Percentiles rank a stretch among this genome's conserved stretches.
Evolutionary conservation across 352 stramenopile species (phyloP).

Genomic region (Globisporangium emineosum): DNA sequence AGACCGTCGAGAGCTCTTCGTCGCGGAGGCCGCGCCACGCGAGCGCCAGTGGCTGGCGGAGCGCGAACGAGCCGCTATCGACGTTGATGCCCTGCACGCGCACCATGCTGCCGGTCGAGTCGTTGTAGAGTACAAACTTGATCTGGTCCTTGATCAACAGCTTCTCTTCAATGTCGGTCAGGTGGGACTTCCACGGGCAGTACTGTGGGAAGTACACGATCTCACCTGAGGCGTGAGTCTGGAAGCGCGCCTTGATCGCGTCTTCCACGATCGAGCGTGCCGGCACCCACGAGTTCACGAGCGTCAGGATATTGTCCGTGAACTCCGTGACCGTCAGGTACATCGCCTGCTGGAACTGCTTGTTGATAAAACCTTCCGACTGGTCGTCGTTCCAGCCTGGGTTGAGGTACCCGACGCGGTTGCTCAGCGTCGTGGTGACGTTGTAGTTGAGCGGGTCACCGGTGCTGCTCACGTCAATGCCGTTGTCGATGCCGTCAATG

Average conservation of each 20-base stretch:
- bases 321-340: slow-evolving; percentile 95
- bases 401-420: slow-evolving; percentile 93
- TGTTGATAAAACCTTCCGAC: slow-evolving; percentile 73
- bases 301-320: slow-evolving; percentile 82
- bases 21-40: slow-evolving; percentile 95
- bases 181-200: slow-evolving; percentile 95
- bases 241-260: slow-evolving; percentile 82
- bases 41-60: slow-evolving; percentile 88
- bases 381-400: slow-evolving; percentile 95
- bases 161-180: slow-evolving; percentile 96
- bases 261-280: slow-evolving; percentile 92
- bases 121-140: slow-evolving; percentile 98
- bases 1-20: slow-evolving; percentile 82
- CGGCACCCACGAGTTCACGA: slow-evolving; percentile 94
- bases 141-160: slow-evolving; percentile 83
- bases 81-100: slow-evolving; percentile 95
- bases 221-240: slow-evolving; percentile 90
- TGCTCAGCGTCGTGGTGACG: slow-evolving; percentile 75
- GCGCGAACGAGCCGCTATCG: slow-evolving; percentile 91
- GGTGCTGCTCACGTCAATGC: slow-evolving; percentile 82
- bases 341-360: slow-evolving; percentile 94
- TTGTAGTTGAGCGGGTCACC: slow-evolving; percentile 64
- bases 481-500: slow-evolving; percentile 99
- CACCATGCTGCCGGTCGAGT: slow-evolving; percentile 92
- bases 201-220: slow-evolving; percentile 92